Evolutionary conservation across 768 basidiomycete species (phyloP), one percentile per base, ranked within the genome.

Genomic region (Pisolithus sp.): DNA sequence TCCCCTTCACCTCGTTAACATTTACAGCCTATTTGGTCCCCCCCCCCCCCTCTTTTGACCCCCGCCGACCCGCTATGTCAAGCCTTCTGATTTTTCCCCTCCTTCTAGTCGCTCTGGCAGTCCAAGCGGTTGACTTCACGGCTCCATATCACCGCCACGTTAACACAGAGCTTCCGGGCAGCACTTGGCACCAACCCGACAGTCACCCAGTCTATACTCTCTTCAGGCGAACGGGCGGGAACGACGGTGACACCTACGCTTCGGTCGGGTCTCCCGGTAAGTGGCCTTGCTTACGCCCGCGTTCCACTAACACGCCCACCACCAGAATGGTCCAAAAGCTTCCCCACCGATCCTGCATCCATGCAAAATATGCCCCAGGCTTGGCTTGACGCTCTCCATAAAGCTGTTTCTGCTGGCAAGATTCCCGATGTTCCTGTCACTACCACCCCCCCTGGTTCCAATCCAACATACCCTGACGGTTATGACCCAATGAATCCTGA

Each of bases 361-460:
- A 63, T 73, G 0, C 62, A 65, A 31, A 54, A 61, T 7, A 71
- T 89, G 52, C 92, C 92, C 13, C 64, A 75, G 52, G 72, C 69
- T 28, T 96, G 93, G 93, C 60, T 79, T 24, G 77, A 79, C 59
- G 87, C 89, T 6, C 74, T 93, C 55, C 73, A 79, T 46, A 74
- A 71, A 17, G 88, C 86, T n/a, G 72, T 84, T 17, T 61, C 74
- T 1, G 79, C 83, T 5, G 85, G 88, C 30, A 79, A 77, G 57
- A 87, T 95, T 49, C 93, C 93, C 1, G 64, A 80, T 55, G 72
- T 93, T 52, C 79, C 84, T 2, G 57, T 68, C 4, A 71, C 70
- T 7, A 71, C 67, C 54, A 49, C 55, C 7, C 34, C 34, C 34
- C 61, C 57, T 44, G 61, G 59, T 47, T 56, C 59, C 9, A 67